Base-by-base conservation (phyloP, 2,329 filamentous ascomycete genomes). In the Diaporthe sp. region DNA sequence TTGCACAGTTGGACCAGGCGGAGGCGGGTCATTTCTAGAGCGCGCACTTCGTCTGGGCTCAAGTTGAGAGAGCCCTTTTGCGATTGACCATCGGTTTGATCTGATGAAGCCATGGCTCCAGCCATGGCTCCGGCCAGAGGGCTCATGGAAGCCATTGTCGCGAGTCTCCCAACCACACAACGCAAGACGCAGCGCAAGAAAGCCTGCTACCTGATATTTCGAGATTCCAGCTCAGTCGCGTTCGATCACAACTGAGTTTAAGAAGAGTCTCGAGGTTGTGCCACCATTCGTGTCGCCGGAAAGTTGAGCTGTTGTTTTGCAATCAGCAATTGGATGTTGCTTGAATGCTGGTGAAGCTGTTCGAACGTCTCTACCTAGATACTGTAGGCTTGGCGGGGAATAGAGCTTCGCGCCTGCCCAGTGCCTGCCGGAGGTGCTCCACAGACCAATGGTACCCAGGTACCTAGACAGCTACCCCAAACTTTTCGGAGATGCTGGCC, bases 11-110 rank as follows among this genome's bases (percentile, higher is more conserved):
- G 92, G 61, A 88, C 88, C 31, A 95, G 88, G 39, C 92, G 90
- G 80, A 92, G 90, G 55, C 94, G 90, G 39, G 92, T 91, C 83
- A 93, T 90, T 80, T 96, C 94, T 37, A 96, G 88, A 55, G 90
- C 88, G 84, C 93, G 94, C 79, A 92, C 85, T 83, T 93, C 91
- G 28, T 92, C 91, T 39, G 87, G 86, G 46, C 86, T 87, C 42
- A 92, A 83, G 44, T 87, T 86, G n/a, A 91, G 85, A 25, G 86
- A 85, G 31, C 67, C 71, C 4, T 55, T 73, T 7, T 65, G 58
- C 22, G 44, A 57, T 19, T 73, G 71, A 22, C 46, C 46, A 55
- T 65, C 71, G 25, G 71, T 2, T 37, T 73, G 65, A 31, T 55
- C 65, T 46, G 46, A 51, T 10, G 62, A 4, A 37, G 49, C 15